phyloP scores from a whole-genome alignment of 2,329 filamentous ascomycete genomes.

The Cordyceps javanica region DNA sequence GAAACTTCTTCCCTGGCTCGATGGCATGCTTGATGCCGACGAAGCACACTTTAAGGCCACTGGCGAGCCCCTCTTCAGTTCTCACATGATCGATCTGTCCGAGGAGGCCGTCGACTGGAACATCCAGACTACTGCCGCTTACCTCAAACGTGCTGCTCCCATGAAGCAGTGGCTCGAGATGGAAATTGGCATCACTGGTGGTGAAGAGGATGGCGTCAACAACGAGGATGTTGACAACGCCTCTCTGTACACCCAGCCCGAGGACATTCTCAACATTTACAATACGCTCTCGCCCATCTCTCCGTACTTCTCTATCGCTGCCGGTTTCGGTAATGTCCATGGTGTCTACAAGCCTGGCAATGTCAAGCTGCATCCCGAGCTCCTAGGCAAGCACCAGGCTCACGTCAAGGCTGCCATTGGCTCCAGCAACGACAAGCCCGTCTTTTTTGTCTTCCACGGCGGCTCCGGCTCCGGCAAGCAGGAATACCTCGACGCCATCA shows the following conservation, averaged over 20 bases:
- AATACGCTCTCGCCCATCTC: conserved; percentile 79
- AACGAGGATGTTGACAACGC: conserved; percentile 97
- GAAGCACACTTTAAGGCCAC: conserved; percentile 92
- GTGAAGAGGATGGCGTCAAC: conserved; percentile 97
- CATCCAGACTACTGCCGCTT: conserved; percentile 84
- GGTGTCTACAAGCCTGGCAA: conserved; percentile 98
- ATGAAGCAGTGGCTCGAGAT: conserved; percentile 99
- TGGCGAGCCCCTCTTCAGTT: conserved; percentile 88
- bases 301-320: conserved; percentile 95
- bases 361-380: conserved; percentile 92
- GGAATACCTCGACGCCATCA: conserved; percentile 85
- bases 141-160: conserved; percentile 88
- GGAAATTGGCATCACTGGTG: conserved; percentile 82
- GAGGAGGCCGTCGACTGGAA: conserved; percentile 89
- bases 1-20: conserved; percentile 97
- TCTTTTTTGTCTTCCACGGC: conserved; percentile 99
- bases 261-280: conserved; percentile 91
- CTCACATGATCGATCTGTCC: conserved; percentile 97
- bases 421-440: conserved; percentile 74
- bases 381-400: conserved; percentile 93
- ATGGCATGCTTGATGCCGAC: conserved; percentile 91
- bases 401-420: conserved; percentile 77
- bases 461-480: conserved; percentile 86
- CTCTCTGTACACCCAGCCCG: conserved; percentile 94
- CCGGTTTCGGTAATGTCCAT: conserved; percentile 98